A percentile compares a stretch with the other conserved stretches of the same genome.
Evolutionary conservation across 495 filamentous ascomycete genomes (phyloP).

Genomic region (Glarea lozoyensis): DNA sequence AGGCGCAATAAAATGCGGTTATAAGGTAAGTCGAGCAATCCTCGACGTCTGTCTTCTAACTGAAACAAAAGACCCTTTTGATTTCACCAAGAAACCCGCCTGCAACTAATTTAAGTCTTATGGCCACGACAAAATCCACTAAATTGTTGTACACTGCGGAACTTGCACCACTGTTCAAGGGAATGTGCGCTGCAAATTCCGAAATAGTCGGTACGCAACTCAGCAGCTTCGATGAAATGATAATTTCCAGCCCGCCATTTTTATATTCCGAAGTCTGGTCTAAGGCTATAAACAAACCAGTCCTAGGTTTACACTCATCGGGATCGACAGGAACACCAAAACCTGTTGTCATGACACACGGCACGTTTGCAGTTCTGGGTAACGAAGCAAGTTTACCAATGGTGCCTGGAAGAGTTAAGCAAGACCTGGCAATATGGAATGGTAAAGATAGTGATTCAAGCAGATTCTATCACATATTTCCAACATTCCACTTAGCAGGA

Average conservation of each 20-base stretch:
- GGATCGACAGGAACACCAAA: constrained; percentile 25
- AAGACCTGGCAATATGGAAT: background rate
- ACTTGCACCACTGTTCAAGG: constrained; percentile 4
- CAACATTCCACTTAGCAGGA: constrained; percentile 3
- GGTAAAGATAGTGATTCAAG: background rate
- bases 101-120: background rate
- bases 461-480: constrained; percentile 1
- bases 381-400: constrained; percentile 8
- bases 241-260: constrained; percentile 1
- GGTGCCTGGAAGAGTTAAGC: constrained; percentile 9
- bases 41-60: background rate
- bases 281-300: constrained; percentile 22
- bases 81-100: constrained; percentile 21
- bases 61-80: background rate
- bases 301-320: constrained; percentile 23
- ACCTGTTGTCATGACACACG: constrained; percentile 6
- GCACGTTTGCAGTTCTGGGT: background rate
- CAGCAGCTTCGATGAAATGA: constrained; percentile 1
- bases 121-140: background rate
- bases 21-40: constrained; percentile 26
- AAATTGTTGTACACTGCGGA: background rate
- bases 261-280: constrained; percentile 19
- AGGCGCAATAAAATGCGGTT: constrained; percentile 34
- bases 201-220: constrained; percentile 7
- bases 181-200: constrained; percentile 5